A percentile compares a stretch with the other conserved stretches of the same genome.
These are phyloP conservation scores for Phytophthora cactorum DNA, from an alignment of 352 stramenopile genomes.

Conservation along the genomic window DNA sequence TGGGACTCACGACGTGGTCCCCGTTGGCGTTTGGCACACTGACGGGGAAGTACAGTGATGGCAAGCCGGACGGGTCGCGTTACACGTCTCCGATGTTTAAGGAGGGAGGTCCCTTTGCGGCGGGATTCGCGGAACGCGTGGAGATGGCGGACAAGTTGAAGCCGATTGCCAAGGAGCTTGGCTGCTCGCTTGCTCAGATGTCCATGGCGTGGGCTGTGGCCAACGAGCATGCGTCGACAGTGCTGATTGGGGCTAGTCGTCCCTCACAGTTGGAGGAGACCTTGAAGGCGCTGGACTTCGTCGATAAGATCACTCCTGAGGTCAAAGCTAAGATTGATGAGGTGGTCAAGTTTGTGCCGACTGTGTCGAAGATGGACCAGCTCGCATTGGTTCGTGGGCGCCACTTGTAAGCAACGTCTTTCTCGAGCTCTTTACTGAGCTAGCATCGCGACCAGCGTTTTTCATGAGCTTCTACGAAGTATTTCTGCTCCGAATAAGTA, in stretches of 20 bases:
- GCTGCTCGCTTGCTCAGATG: conserved; percentile 27
- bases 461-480: too few species aligned
- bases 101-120: conserved; percentile 1
- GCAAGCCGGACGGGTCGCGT: too few species aligned
- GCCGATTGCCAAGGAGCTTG: conserved; percentile 47
- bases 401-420: background rate
- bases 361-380: conserved; percentile 10
- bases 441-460: background rate
- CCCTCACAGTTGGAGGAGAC: conserved; percentile 13
- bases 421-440: background rate
- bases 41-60: conserved; percentile 9
- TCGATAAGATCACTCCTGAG: too few species aligned
- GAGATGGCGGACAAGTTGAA: conserved; percentile 41
- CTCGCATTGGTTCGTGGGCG: conserved; percentile 1
- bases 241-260: conserved; percentile 56
- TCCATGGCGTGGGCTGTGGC: conserved; percentile 56
- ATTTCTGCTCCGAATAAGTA: too few species aligned
- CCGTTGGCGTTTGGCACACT: conserved; percentile 10
- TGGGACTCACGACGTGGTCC: too few species aligned
- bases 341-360: conserved; percentile 7
- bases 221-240: conserved; percentile 60
- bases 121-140: conserved; percentile 19
- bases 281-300: too few species aligned
- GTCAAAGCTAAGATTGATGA: too few species aligned
- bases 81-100: conserved; percentile 8